phyloP scores from a whole-genome alignment of 805 yeast species.

The Ascoidea rubescens region DNA sequence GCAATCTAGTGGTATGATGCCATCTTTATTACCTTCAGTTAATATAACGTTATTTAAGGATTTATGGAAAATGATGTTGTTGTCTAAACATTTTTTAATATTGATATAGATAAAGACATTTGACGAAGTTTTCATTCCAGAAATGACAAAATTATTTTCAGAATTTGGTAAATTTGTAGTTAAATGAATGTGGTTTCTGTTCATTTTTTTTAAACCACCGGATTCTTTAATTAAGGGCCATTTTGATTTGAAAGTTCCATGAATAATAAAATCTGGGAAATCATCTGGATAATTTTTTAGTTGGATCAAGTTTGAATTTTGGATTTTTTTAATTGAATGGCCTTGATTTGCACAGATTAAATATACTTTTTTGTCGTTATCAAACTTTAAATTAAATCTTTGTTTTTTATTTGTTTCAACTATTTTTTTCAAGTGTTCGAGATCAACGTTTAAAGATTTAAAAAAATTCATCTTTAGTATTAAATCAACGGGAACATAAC shows the following conservation, averaged over 20 bases:
- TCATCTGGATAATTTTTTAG: slow-evolving; percentile 20
- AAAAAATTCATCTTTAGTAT: slow-evolving; percentile 44
- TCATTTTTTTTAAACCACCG: slow-evolving; percentile 56
- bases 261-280: slow-evolving; percentile 47
- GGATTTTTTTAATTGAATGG: slow-evolving; percentile 47
- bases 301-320: slow-evolving; percentile 27
- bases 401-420: slow-evolving; percentile 59
- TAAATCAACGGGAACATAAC: slow-evolving; percentile 44
- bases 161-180: slow-evolving; percentile 41
- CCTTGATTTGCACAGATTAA: slow-evolving; percentile 88
- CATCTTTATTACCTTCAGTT: slow-evolving; percentile 44
- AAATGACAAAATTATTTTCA: slow-evolving; percentile 29
- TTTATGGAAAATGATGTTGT: slow-evolving; percentile 36
- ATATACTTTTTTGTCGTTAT: slow-evolving; percentile 9
- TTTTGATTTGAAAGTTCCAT: slow-evolving; percentile 56
- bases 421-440: slow-evolving; percentile 42
- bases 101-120: slow-evolving; percentile 53
- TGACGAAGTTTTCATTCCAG: slow-evolving; percentile 57
- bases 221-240: slow-evolving; percentile 31
- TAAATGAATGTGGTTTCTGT: slow-evolving; percentile 76
- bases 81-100: slow-evolving; percentile 28
- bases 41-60: slow-evolving; percentile 69
- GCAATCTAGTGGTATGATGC: slow-evolving; percentile 30
- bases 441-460: slow-evolving; percentile 38
- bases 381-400: slow-evolving; percentile 39